phyloP scores from a whole-genome alignment of 2,329 filamentous ascomycete species.

The Gaeumannomyces sp. region DNA sequence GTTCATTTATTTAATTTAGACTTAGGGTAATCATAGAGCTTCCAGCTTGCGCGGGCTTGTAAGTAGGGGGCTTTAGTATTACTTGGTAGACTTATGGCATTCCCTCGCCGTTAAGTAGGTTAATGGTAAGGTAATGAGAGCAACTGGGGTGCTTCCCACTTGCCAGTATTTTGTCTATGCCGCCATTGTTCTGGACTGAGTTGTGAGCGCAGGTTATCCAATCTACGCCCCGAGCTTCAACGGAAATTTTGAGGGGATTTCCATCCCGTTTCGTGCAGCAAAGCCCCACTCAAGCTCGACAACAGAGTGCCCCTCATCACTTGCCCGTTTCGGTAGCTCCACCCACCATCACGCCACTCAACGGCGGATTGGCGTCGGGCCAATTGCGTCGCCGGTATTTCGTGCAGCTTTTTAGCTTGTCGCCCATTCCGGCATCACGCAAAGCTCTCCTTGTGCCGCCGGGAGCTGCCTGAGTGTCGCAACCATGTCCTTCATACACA shows the following conservation, averaged over 20 bases:
- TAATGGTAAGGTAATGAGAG: too few relatives aligned
- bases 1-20: background rate
- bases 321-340: background rate
- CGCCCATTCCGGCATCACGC: background rate
- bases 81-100: background rate
- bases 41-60: background rate
- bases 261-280: too few relatives aligned
- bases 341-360: background rate
- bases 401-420: background rate
- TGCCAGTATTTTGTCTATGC: too few relatives aligned
- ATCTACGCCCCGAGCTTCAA: too few relatives aligned
- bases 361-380: too few relatives aligned
- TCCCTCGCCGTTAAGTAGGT: too few relatives aligned
- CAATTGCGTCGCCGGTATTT: background rate
- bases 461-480: background rate
- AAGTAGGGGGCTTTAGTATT: background rate
- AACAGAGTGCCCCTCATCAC: background rate
- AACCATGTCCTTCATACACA: conserved; percentile 24
- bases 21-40: background rate
- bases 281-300: too few relatives aligned
- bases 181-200: too few relatives aligned
- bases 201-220: too few relatives aligned
- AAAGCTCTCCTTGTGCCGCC: conserved; percentile 1
- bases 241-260: too few relatives aligned
- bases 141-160: too few relatives aligned